Base-by-base conservation (phyloP, 2,329 filamentous ascomycete species). In the Penicillium hesseltinei region DNA sequence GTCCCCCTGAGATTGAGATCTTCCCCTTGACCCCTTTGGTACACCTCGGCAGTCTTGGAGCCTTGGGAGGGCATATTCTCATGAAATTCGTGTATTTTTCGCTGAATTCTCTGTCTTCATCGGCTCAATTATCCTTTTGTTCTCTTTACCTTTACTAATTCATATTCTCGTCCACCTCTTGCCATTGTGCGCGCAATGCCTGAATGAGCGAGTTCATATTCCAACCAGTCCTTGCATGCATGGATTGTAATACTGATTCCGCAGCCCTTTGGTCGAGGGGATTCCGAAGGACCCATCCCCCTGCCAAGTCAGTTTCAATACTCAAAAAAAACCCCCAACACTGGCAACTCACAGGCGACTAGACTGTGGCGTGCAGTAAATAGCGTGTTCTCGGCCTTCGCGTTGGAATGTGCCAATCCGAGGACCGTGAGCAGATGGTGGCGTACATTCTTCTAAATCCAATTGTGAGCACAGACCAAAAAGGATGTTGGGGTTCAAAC, bases 291-390 rank as follows among this genome's bases (percentile, higher is more conserved):
- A 66, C 58, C 66, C 67, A 69, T 1, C 66, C 67, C 67, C 66
- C 68, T 69, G 25, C 27, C 9, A 45, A 40, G 25, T 51, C 13
- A 49, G 17, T 23, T 45, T 45, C 8, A 13, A 45, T 38, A 19
- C 10, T 25, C 2, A 38, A 39, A 7, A 39, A 7, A 19, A 17
- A 9, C 2, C 2, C 5, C 9, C 36, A 11, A 7, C 8, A 46
- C 7, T 19, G 4, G 17, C 9, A 25, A 54, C 67, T 63, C 55
- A 70, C 65, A 69, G 9, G 67, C 59, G 1, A 69, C 65, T 15
- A 69, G 46, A 52, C 63, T 68, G 47, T 69, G 67, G 10, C 65
- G 54, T 46, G 67, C 68, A 33, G 67, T 69, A 10, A 69, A 69
- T 10, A 68, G 56, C 2, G 66, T 67, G 27, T 69, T 70, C 23